Conservation (phyloP, 257 asterid genomes). For the Pogostemon cablin region DNA sequence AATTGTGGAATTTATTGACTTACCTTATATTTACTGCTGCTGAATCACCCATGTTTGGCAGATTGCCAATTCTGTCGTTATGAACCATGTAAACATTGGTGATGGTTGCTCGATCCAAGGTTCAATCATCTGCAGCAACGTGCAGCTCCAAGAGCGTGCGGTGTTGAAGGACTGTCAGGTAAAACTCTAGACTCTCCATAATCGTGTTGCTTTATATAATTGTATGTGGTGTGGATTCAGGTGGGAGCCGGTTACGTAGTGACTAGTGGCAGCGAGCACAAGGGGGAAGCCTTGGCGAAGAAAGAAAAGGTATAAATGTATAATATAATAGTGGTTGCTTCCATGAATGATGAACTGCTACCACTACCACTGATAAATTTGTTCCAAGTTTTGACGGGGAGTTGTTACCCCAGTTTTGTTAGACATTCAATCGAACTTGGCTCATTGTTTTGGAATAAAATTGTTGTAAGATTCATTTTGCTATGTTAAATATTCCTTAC, state of each 20-base stretch:
- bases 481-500: neutral
- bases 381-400: constrained; percentile 10
- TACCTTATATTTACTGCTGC: neutral
- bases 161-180: constrained; percentile 95
- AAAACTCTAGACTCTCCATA: constrained; percentile 22
- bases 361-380: neutral
- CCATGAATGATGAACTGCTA: too few relatives aligned
- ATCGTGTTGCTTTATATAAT: neutral
- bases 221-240: constrained; percentile 39
- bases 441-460: constrained; percentile 12
- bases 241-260: constrained; percentile 95
- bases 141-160: constrained; percentile 93
- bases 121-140: constrained; percentile 85
- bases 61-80: constrained; percentile 90
- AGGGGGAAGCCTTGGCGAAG: constrained; percentile 91
- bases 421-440: constrained; percentile 9
- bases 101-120: constrained; percentile 98
- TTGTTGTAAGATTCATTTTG: constrained; percentile 22
- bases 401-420: constrained; percentile 47
- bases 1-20: neutral
- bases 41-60: constrained; percentile 34
- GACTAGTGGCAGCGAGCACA: constrained; percentile 78
- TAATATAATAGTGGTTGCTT: too few relatives aligned
- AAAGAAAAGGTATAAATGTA: constrained; percentile 50
- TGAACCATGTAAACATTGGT: constrained; percentile 88